These are phyloP conservation scores for Adiantum capillusveneris DNA, from an alignment of 75 land plant genomes.

Conservation along the genomic window DNA sequence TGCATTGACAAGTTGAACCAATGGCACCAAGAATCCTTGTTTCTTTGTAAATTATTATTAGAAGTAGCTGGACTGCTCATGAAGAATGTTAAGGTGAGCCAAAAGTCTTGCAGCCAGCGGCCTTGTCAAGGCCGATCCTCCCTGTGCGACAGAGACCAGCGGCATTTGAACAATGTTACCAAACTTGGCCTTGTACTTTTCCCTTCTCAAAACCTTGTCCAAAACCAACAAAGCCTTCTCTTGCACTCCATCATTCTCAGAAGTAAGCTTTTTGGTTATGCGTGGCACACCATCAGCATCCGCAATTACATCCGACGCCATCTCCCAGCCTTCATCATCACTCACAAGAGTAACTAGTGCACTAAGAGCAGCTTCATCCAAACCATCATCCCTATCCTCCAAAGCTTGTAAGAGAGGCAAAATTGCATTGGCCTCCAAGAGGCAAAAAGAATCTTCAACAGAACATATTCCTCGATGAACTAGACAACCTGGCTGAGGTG, in stretches of 20 bases:
- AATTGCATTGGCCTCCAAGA: slow-evolving; percentile 48
- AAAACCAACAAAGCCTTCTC: slow-evolving; percentile 59
- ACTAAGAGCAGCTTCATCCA: slow-evolving; percentile 53
- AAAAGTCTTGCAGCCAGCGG: slow-evolving; percentile 43
- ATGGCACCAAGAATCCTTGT: too few relatives aligned
- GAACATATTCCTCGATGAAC: slow-evolving; percentile 49
- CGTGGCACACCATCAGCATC: slow-evolving; percentile 41
- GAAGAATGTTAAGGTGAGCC: slow-evolving; percentile 56
- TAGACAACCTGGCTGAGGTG: slow-evolving; percentile 38
- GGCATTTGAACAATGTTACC: slow-evolving; percentile 45
- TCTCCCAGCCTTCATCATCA: slow-evolving; percentile 46
- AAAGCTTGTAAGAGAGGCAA: slow-evolving; percentile 35
- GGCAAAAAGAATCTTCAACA: slow-evolving; percentile 51
- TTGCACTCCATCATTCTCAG: slow-evolving; percentile 35
- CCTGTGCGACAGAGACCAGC: slow-evolving; percentile 53
- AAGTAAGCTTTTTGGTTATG: slow-evolving; percentile 36
- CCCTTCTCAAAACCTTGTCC: slow-evolving; percentile 43
- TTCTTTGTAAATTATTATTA: too few relatives aligned
- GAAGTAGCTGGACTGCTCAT: slow-evolving; percentile 47
- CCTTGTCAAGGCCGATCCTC: slow-evolving; percentile 33
- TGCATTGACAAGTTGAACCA: too few relatives aligned
- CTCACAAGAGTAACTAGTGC: slow-evolving; percentile 41
- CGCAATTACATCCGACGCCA: slow-evolving; percentile 35
- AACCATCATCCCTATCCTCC: slow-evolving; percentile 41
- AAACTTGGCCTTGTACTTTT: slow-evolving; percentile 35